Evolutionary conservation across 1,284 basidiomycete genomes (phyloP).

Genomic region (Stygiomarasmius scandens): DNA sequence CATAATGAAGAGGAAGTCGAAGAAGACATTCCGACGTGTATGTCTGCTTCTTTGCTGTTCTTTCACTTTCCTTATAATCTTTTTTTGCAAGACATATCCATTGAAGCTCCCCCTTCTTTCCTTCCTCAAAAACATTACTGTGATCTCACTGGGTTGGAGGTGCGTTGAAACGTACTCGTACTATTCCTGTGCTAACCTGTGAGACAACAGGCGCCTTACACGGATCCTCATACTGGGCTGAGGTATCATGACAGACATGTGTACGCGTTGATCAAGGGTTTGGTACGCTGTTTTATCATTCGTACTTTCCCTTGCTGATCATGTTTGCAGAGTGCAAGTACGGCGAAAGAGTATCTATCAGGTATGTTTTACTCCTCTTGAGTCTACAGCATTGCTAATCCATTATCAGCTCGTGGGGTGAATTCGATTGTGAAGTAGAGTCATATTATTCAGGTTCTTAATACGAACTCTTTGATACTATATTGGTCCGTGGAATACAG

Average conservation of each 20-base stretch:
- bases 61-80: background rate
- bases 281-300: constrained; percentile 49
- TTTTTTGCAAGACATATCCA: constrained; percentile 62
- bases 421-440: constrained; percentile 52
- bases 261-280: constrained; percentile 78
- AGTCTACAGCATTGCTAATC: background rate
- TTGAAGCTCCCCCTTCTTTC: constrained; percentile 85
- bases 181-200: background rate
- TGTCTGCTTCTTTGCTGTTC: constrained; percentile 24
- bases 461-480: too few species aligned
- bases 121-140: constrained; percentile 81
- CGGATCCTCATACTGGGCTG: constrained; percentile 77
- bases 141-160: constrained; percentile 87
- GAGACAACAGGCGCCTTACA: constrained; percentile 58
- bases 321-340: constrained; percentile 40
- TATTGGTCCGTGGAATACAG: background rate
- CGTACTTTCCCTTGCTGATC: background rate
- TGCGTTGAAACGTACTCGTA: constrained; percentile 29
- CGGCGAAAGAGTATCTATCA: constrained; percentile 55
- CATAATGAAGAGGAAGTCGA: constrained; percentile 27
- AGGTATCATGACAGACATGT: constrained; percentile 87
- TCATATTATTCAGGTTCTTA: too few species aligned
- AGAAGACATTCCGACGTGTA: constrained; percentile 72
- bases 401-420: constrained; percentile 43
- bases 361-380: constrained; percentile 32